A percentile compares a stretch with the other conserved stretches of the same genome.
phyloP scores from a whole-genome alignment of 352 stramenopile species.

The Pythium volutum region DNA sequence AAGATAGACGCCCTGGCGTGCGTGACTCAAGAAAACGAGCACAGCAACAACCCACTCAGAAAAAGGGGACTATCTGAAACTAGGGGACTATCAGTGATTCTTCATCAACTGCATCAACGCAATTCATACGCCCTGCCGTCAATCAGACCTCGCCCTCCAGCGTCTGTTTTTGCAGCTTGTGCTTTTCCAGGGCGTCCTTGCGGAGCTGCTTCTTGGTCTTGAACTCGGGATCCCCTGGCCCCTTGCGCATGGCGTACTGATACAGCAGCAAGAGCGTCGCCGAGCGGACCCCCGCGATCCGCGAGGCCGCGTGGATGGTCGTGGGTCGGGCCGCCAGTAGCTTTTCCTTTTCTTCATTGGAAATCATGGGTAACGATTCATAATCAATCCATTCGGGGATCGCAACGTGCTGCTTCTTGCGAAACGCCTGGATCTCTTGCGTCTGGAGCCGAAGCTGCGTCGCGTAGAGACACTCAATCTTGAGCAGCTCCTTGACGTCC shows the following conservation, averaged over 20 bases:
- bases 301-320: conserved; percentile 94
- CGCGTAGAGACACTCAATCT: conserved; percentile 92
- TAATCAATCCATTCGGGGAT: conserved; percentile 95
- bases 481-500: conserved; percentile 52
- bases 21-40: background rate
- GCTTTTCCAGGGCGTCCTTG: conserved; percentile 7
- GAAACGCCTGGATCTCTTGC: conserved; percentile 96
- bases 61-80: too few relatives aligned
- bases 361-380: conserved; percentile 91
- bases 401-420: conserved; percentile 90
- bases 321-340: conserved; percentile 76
- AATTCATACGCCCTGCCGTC: background rate
- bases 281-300: conserved; percentile 90
- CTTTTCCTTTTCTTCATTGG: conserved; percentile 95
- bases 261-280: conserved; percentile 74
- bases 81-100: too few relatives aligned
- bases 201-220: conserved; percentile 28
- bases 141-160: background rate
- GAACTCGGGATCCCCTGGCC: conserved; percentile 21
- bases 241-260: conserved; percentile 60
- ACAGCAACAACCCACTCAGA: too few relatives aligned
- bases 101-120: too few relatives aligned
- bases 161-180: conserved; percentile 6
- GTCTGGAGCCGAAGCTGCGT: conserved; percentile 92
- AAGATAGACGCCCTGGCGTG: background rate